A percentile compares a stretch with the other conserved stretches of the same genome.
These are phyloP conservation scores for Graphilbum fragrans DNA, from an alignment of 2,329 filamentous ascomycete species.

Conservation along the genomic window DNA sequence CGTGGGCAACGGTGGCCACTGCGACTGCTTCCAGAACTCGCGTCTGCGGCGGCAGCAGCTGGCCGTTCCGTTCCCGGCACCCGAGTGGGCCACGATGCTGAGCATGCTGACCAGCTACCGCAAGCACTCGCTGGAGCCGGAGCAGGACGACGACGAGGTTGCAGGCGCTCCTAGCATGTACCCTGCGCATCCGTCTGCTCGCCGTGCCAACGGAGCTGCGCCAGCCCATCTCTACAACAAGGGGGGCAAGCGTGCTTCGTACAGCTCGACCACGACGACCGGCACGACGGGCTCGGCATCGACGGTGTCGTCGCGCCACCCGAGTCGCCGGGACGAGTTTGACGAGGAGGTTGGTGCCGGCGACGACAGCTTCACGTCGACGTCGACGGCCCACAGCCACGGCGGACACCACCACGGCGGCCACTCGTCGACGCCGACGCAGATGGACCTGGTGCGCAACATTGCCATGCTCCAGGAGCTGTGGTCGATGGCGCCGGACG, in stretches of 20 bases:
- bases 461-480: conserved; percentile 59
- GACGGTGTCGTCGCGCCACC: conserved; percentile 1
- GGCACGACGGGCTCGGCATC: conserved; percentile 1
- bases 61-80: conserved; percentile 44
- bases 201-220: background rate
- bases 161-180: background rate
- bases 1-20: conserved; percentile 20
- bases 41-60: conserved; percentile 31
- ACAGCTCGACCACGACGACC: conserved; percentile 6
- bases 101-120: conserved; percentile 43
- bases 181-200: background rate
- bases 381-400: conserved; percentile 12
- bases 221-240: background rate
- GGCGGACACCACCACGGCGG: conserved; percentile 6
- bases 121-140: conserved; percentile 20
- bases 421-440: conserved; percentile 19
- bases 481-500: conserved; percentile 30
- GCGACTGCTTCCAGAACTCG: conserved; percentile 35
- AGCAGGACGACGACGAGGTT: conserved; percentile 7
- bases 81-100: conserved; percentile 45
- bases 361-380: conserved; percentile 13
- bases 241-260: conserved; percentile 9
- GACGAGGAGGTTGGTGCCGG: conserved; percentile 13
- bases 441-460: conserved; percentile 44
- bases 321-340: background rate